Evolutionary conservation across 75 land plant genomes (phyloP).

Genomic region (Isoetes taiwanensis): DNA sequence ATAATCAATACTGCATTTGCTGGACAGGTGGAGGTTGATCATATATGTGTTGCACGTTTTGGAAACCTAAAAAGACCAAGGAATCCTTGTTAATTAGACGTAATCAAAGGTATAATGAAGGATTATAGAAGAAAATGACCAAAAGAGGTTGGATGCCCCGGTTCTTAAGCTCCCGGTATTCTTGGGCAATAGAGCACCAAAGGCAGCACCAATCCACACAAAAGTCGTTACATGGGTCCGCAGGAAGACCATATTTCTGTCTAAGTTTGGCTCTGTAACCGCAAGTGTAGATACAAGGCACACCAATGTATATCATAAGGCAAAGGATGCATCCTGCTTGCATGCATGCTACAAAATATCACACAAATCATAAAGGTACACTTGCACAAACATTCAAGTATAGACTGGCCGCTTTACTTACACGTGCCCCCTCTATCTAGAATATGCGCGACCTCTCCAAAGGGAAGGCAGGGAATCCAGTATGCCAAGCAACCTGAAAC

Average conservation of each 20-base stretch:
- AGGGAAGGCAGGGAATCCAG: conserved; percentile 30
- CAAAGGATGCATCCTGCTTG: conserved; percentile 16
- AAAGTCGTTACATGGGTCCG: conserved; percentile 37
- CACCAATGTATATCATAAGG: conserved; percentile 12
- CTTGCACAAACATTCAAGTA: not conserved
- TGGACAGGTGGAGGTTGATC: too few relatives aligned
- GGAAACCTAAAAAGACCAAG: too few relatives aligned
- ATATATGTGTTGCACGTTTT: too few relatives aligned
- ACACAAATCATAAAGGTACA: not conserved
- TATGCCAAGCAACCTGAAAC: conserved; percentile 28
- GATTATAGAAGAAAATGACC: conserved; percentile 13
- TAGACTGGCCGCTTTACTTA: conserved; percentile 7
- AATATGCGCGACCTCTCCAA: conserved; percentile 26
- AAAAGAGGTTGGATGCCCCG: conserved; percentile 26
- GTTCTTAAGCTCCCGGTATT: conserved; percentile 40
- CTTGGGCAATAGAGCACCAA: conserved; percentile 47
- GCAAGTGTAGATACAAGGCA: conserved; percentile 31
- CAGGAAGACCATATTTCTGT: conserved; percentile 22
- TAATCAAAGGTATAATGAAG: too few relatives aligned
- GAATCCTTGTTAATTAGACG: too few relatives aligned
- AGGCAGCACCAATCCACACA: conserved; percentile 40
- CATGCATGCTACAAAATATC: conserved; percentile 20
- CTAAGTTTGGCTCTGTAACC: conserved; percentile 26
- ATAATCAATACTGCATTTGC: too few relatives aligned
- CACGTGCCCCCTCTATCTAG: conserved; percentile 27